Conservation (phyloP, 768 basidiomycete genomes). For the Leucocoprinus birnbaumii region DNA sequence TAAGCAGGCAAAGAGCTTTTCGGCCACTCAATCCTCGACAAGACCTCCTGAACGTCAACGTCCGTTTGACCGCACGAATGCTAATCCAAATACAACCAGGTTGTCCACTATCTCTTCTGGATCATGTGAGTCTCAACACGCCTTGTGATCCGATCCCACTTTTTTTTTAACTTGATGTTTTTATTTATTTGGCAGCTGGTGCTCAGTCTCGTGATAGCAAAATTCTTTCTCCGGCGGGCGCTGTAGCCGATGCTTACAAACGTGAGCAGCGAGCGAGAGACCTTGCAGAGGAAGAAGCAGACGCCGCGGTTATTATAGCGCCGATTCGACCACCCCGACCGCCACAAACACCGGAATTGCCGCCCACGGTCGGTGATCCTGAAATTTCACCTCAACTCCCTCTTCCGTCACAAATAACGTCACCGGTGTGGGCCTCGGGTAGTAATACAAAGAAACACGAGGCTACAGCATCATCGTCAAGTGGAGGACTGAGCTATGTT, state of each 20-base stretch:
- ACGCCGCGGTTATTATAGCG: not conserved
- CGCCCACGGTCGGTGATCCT: not conserved
- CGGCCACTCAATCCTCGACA: not conserved
- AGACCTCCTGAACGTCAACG: not conserved
- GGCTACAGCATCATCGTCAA: too few species aligned
- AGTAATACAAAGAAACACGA: too few species aligned
- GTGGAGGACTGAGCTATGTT: too few species aligned
- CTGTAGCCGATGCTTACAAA: conserved; percentile 8
- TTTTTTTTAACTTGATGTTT: not conserved
- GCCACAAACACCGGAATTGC: not conserved
- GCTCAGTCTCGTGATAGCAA: not conserved
- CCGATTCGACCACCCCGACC: not conserved
- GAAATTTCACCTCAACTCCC: not conserved
- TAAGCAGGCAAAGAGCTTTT: not conserved
- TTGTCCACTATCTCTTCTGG: conserved; percentile 3
- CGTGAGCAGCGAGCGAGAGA: not conserved
- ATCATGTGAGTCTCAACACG: not conserved
- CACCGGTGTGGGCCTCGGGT: not conserved
- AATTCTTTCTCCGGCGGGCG: conserved; percentile 3
- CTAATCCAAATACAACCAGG: not conserved
- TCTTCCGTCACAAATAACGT: too few species aligned
- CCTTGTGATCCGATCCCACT: not conserved
- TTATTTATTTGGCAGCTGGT: not conserved
- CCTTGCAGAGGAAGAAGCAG: too few species aligned
- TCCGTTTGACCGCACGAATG: too few species aligned